A percentile compares a stretch with the other conserved stretches of the same genome.
Evolutionary conservation across 805 yeast species (phyloP).

Genomic region (Candida nanaspora): DNA sequence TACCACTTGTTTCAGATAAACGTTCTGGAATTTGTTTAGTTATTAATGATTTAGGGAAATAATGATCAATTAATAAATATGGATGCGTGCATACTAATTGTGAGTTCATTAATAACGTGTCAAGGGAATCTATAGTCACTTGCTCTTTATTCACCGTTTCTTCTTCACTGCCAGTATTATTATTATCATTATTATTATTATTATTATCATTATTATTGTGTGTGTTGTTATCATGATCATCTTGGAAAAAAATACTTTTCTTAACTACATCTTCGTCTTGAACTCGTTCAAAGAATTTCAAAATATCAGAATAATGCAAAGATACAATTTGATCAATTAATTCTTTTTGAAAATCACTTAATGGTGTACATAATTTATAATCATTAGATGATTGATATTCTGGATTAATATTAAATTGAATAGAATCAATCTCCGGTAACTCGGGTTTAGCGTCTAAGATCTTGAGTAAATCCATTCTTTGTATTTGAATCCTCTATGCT

Average conservation of each 20-base stretch:
- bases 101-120: slow-evolving; percentile 68
- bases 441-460: slow-evolving; percentile 81
- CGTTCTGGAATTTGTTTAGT: slow-evolving; percentile 66
- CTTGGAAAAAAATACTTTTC: slow-evolving; percentile 4
- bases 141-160: slow-evolving; percentile 33
- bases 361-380: slow-evolving; percentile 73
- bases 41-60: slow-evolving; percentile 72
- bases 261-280: slow-evolving; percentile 28
- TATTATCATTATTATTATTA: neutral
- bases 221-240: neutral
- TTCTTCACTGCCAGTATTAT: neutral
- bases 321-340: slow-evolving; percentile 88
- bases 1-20: slow-evolving; percentile 75
- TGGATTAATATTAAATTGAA: slow-evolving; percentile 30
- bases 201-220: neutral
- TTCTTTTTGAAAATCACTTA: slow-evolving; percentile 81
- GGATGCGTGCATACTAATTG: slow-evolving; percentile 86
- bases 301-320: slow-evolving; percentile 82
- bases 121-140: slow-evolving; percentile 66
- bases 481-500: too few relatives aligned
- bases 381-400: slow-evolving; percentile 43
- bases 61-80: slow-evolving; percentile 73
- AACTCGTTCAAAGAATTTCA: slow-evolving; percentile 71
- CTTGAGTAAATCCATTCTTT: slow-evolving; percentile 62
- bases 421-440: slow-evolving; percentile 64